These are phyloP conservation scores for Umbilicus rupestris DNA, from an alignment of 164 flowering plant genomes.

Conservation along the genomic window DNA sequence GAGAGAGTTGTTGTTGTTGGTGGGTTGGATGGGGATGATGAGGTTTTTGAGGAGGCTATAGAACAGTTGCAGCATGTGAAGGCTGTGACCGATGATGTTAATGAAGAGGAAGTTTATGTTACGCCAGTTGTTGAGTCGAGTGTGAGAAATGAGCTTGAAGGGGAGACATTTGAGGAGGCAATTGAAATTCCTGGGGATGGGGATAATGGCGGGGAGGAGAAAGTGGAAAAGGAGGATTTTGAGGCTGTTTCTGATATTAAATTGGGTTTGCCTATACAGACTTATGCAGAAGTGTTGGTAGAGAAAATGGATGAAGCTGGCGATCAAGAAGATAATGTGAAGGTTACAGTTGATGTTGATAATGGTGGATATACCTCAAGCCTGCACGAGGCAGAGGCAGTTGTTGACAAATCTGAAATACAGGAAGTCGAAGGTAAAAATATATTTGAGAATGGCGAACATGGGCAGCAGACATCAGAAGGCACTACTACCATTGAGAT, in stretches of 20 bases:
- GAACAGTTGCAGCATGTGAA: background rate
- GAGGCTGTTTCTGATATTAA: background rate
- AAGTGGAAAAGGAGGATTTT: background rate
- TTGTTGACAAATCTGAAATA: background rate
- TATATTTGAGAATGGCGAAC: background rate
- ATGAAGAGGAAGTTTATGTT: slow-evolving; percentile 3
- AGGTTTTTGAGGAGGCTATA: slow-evolving; percentile 4
- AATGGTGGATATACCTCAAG: background rate
- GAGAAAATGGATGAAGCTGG: background rate
- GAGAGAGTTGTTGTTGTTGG: background rate
- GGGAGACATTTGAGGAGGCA: background rate
- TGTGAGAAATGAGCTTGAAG: background rate
- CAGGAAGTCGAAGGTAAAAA: background rate
- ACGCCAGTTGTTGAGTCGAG: background rate
- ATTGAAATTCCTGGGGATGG: background rate
- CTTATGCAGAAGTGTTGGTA: background rate
- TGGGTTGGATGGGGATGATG: background rate
- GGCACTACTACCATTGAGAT: background rate
- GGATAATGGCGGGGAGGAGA: background rate
- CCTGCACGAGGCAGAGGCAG: background rate
- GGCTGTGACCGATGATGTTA: background rate
- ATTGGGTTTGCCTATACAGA: background rate
- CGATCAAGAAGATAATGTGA: background rate
- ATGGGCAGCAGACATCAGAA: background rate
- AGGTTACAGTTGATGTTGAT: background rate